Evolutionary conservation across 805 yeast species (phyloP).

Genomic region (Teunomyces stri): DNA sequence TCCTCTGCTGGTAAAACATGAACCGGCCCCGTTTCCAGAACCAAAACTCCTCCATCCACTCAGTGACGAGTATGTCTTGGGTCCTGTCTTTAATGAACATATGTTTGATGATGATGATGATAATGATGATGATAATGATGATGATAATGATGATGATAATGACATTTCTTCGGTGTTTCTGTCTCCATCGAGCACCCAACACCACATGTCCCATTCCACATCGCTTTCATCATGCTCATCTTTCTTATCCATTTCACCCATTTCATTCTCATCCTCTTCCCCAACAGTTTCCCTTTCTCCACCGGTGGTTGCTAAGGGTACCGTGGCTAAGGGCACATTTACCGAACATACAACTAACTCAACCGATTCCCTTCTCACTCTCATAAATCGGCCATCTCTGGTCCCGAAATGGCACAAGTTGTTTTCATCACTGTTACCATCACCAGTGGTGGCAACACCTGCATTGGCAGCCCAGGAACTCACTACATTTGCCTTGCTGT

Average conservation of each 20-base stretch:
- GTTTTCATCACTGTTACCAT: neutral
- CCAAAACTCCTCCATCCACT: constrained; percentile 5
- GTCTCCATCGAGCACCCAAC: constrained; percentile 1
- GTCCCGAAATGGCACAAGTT: neutral
- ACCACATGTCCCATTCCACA: neutral
- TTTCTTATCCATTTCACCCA: neutral
- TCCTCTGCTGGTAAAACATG: constrained; percentile 1
- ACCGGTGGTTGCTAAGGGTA: neutral
- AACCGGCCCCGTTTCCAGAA: neutral
- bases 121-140: neutral
- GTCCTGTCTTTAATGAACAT: neutral
- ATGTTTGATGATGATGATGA: constrained; percentile 3
- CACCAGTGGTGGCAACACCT: neutral
- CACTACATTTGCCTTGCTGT: constrained; percentile 8
- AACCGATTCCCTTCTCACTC: constrained; percentile 2
- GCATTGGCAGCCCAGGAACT: constrained; percentile 7
- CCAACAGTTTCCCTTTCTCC: constrained; percentile 4
- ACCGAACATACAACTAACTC: constrained; percentile 1
- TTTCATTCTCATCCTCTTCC: constrained; percentile 7
- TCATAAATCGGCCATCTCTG: neutral
- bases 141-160: neutral
- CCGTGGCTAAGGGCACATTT: neutral
- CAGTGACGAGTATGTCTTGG: constrained; percentile 8
- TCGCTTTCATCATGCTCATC: neutral
- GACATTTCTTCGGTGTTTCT: constrained; percentile 1